Percentiles rank a stretch among this genome's conserved stretches.
Evolutionary conservation across 2,329 filamentous ascomycete genomes (phyloP).

Genomic region (Sarocladiaceae sp.): DNA sequence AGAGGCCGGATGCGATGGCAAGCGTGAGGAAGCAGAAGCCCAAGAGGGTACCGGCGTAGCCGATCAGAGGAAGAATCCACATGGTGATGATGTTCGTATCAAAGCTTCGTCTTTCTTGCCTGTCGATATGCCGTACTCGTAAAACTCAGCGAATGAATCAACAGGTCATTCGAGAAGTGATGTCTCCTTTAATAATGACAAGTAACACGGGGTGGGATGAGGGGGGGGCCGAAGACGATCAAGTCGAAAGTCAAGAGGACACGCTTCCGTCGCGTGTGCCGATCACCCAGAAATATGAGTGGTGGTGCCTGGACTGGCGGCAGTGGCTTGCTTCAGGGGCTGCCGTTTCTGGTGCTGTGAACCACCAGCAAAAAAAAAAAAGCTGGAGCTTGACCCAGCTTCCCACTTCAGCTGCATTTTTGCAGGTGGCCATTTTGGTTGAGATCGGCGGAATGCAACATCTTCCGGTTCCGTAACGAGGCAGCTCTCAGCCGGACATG

Average conservation of each 20-base stretch:
- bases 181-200: no score
- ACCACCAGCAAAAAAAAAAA: no score
- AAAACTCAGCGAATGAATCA: no score
- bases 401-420: no score
- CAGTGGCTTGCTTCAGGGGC: slow-evolving; percentile 1
- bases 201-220: not conserved
- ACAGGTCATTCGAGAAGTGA: no score
- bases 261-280: slow-evolving; percentile 9
- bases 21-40: slow-evolving; percentile 93
- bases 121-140: not conserved
- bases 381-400: no score
- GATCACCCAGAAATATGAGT: no score
- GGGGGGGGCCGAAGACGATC: not conserved
- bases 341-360: no score
- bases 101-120: not conserved
- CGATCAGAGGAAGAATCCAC: slow-evolving; percentile 93
- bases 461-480: slow-evolving; percentile 5
- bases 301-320: no score
- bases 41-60: slow-evolving; percentile 78
- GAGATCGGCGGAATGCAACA: not conserved
- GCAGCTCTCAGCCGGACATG: no score
- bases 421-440: no score
- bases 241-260: not conserved
- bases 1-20: slow-evolving; percentile 94
- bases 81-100: slow-evolving; percentile 44